A percentile compares a stretch with the other conserved stretches of the same genome.
Conservation (phyloP, 352 stramenopile species). For the Globisporangium nodosum region DNA sequence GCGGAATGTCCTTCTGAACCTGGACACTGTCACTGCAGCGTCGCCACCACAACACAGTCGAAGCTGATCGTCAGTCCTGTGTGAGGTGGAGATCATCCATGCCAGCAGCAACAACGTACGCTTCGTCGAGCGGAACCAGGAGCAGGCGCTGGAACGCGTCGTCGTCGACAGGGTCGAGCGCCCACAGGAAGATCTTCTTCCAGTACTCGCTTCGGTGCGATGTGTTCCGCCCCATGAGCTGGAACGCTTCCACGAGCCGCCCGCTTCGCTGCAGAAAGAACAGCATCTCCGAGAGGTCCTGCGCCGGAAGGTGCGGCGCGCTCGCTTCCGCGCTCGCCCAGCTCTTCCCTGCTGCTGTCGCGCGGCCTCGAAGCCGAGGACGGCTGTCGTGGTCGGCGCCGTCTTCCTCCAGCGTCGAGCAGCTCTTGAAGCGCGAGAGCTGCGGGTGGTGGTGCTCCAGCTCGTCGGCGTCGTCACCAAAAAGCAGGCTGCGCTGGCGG, state of each 20-base stretch:
- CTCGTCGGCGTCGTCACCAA: constrained; percentile 16
- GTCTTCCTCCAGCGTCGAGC: neutral
- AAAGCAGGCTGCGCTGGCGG: constrained; percentile 12
- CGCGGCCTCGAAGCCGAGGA: neutral
- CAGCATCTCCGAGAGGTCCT: constrained; percentile 50
- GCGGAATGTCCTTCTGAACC: constrained; percentile 77
- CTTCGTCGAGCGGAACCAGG: constrained; percentile 30
- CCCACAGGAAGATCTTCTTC: constrained; percentile 63
- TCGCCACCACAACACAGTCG: too few relatives aligned
- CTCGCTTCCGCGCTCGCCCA: neutral
- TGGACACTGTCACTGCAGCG: constrained; percentile 49
- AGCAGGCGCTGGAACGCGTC: constrained; percentile 17
- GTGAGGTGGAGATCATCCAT: neutral
- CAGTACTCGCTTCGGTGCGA: constrained; percentile 47
- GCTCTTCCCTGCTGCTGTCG: neutral
- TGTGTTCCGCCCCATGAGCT: constrained; percentile 61
- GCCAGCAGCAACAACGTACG: constrained; percentile 25
- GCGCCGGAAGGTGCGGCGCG: constrained; percentile 30
- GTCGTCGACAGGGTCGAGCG: constrained; percentile 21
- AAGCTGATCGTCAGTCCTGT: neutral
- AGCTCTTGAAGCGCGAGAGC: neutral
- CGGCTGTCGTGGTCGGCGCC: neutral
- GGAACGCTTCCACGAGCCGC: constrained; percentile 68
- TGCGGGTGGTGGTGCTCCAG: neutral
- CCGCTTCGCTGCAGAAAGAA: constrained; percentile 52